Conservation (phyloP, 768 basidiomycete genomes). For the Leccinum olivaceopallidum region DNA sequence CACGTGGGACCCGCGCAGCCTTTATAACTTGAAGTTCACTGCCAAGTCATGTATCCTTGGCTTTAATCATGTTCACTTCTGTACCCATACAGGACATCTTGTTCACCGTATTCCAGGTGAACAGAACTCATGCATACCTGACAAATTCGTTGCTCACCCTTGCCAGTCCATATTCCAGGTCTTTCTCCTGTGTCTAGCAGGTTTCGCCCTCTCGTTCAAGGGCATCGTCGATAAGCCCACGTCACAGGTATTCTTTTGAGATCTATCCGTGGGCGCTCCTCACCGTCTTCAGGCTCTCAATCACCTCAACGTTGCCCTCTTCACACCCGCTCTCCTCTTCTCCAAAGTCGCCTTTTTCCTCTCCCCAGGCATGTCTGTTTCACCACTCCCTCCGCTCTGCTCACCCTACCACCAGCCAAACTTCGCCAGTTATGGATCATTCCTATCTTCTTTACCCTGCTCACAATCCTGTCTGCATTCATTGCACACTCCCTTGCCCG, state of each 20-base stretch:
- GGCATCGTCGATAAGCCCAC: conserved; percentile 88
- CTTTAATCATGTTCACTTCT: conserved; percentile 2
- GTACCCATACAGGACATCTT: conserved; percentile 20
- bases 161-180: conserved; percentile 85
- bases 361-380: conserved; percentile 57
- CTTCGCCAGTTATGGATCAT: conserved; percentile 82
- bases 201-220: conserved; percentile 74
- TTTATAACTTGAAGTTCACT: not conserved
- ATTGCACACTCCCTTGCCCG: conserved; percentile 65
- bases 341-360: conserved; percentile 95
- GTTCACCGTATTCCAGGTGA: conserved; percentile 34
- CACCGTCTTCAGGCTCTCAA: conserved; percentile 60
- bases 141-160: not conserved
- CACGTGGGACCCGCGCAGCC: not conserved
- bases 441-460: conserved; percentile 79
- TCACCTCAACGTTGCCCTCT: conserved; percentile 82
- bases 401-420: conserved; percentile 50
- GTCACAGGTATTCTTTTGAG: conserved; percentile 61
- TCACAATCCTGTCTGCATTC: conserved; percentile 69
- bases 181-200: conserved; percentile 80
- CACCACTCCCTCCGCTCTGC: not conserved
- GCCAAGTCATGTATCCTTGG: not conserved
- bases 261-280: not conserved
- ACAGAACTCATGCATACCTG: not conserved
- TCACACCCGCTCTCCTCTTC: conserved; percentile 86